phyloP scores from a whole-genome alignment of 2,329 filamentous ascomycete genomes.

The Aspergillus sp. region DNA sequence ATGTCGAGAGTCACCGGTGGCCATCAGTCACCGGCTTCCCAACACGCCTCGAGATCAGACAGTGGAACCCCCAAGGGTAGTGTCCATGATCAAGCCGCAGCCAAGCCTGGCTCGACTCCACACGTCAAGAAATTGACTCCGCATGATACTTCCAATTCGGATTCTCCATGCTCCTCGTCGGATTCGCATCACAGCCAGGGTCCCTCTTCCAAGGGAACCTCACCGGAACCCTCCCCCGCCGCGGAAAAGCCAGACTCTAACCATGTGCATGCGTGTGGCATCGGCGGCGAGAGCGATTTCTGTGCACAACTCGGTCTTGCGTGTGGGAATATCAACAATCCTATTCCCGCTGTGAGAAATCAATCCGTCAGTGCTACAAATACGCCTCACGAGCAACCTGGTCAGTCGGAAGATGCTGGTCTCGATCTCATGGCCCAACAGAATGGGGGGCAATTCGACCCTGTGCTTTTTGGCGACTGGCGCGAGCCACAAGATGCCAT shows the following conservation, averaged over 20 bases:
- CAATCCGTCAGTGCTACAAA: conserved; percentile 26
- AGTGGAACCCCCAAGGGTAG: conserved; percentile 9
- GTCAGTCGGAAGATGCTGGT: conserved; percentile 15
- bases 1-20: conserved; percentile 1
- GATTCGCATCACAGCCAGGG: conserved; percentile 40
- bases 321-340: conserved; percentile 41
- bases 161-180: conserved; percentile 44
- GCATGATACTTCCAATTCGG: conserved; percentile 34
- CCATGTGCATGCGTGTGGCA: conserved; percentile 24
- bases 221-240: conserved; percentile 42
- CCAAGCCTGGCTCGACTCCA: conserved; percentile 11
- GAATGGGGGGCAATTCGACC: conserved; percentile 81
- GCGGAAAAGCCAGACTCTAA: conserved; percentile 28
- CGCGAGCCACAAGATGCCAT: conserved; percentile 82
- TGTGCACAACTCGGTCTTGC: conserved; percentile 40
- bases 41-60: conserved; percentile 1
- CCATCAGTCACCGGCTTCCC: background rate
- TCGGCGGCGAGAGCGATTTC: conserved; percentile 40
- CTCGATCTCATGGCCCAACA: conserved; percentile 69
- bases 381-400: conserved; percentile 15
- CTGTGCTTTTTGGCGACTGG: conserved; percentile 85
- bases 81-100: background rate
- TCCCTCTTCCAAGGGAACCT: conserved; percentile 44
- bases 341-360: conserved; percentile 33
- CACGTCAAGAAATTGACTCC: conserved; percentile 14